A percentile compares a stretch with the other conserved stretches of the same genome.
These are phyloP conservation scores for Plasmodium adleri DNA, from an alignment of 169 alveolate species.

Conservation along the genomic window DNA sequence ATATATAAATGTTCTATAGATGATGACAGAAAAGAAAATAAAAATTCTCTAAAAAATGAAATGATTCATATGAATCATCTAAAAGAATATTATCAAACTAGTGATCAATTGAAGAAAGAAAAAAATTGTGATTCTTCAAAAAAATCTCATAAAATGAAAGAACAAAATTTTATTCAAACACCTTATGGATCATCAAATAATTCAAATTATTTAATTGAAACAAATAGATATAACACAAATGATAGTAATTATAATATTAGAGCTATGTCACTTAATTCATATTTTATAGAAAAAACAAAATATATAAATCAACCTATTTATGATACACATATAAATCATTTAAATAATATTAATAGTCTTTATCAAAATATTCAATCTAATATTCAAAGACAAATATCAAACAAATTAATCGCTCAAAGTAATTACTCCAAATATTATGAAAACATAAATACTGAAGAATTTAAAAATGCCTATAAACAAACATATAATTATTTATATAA, in stretches of 20 bases:
- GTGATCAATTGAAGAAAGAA: neutral
- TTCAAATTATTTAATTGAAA: constrained; percentile 6
- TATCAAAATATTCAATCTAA: neutral
- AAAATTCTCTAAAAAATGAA: too few species aligned
- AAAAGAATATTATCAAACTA: neutral
- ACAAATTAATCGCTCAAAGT: neutral
- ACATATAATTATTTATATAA: constrained; percentile 24
- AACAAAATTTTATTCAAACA: neutral
- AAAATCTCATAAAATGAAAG: too few species aligned
- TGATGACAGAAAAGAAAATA: neutral
- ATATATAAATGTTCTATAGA: neutral
- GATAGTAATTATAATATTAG: neutral
- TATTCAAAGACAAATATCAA: neutral
- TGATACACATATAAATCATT: neutral
- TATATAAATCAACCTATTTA: neutral
- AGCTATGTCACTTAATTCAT: constrained; percentile 27
- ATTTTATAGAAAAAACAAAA: neutral
- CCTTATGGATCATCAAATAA: constrained; percentile 1
- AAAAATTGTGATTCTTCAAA: neutral
- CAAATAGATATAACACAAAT: constrained; percentile 20
- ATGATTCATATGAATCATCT: too few species aligned
- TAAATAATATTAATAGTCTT: neutral
- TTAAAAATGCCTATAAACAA: constrained; percentile 7
- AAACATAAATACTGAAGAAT: constrained; percentile 1
- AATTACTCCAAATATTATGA: neutral